These are phyloP conservation scores for Termitomyces sp. DNA, from an alignment of 768 basidiomycete species.

Conservation along the genomic window DNA sequence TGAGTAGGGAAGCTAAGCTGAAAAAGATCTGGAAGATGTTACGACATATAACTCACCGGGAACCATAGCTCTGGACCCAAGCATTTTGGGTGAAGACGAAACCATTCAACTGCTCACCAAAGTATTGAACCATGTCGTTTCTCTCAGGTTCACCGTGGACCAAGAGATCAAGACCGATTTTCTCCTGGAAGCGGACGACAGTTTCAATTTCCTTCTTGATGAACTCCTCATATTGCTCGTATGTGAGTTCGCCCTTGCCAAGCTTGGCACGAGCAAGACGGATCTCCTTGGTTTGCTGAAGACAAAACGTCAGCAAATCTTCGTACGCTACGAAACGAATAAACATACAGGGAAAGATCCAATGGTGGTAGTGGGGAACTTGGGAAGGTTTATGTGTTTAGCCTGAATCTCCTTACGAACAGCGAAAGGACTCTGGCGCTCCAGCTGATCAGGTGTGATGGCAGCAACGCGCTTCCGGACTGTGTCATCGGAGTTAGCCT, in stretches of 20 bases:
- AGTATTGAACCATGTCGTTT: conserved; percentile 99
- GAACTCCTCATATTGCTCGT: conserved; percentile 90
- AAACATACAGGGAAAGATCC: conserved; percentile 90
- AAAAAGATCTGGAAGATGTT: not conserved
- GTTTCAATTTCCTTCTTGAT: conserved; percentile 96
- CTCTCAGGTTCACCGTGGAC: conserved; percentile 99
- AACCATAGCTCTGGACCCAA: conserved; percentile 99
- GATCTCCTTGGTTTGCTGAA: conserved; percentile 97
- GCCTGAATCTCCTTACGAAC: conserved; percentile 85
- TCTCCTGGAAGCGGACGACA: conserved; percentile 96
- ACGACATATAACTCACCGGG: conserved; percentile 54
- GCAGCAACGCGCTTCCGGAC: conserved; percentile 94
- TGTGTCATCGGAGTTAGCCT: conserved; percentile 86
- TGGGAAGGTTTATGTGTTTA: conserved; percentile 85
- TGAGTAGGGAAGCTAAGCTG: conserved; percentile 19
- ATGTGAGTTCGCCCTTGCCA: conserved; percentile 84
- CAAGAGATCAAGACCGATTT: conserved; percentile 90
- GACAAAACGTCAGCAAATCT: conserved; percentile 10
- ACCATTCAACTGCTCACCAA: conserved; percentile 91
- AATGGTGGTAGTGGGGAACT: conserved; percentile 98
- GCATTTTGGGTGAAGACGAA: conserved; percentile 98
- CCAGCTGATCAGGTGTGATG: conserved; percentile 80
- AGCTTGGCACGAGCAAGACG: conserved; percentile 95
- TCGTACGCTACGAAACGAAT: not conserved
- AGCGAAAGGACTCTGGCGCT: conserved; percentile 88